Evolutionary conservation across 306 rosid genomes (phyloP).

Genomic region (Oxytropis ochrocephala): DNA sequence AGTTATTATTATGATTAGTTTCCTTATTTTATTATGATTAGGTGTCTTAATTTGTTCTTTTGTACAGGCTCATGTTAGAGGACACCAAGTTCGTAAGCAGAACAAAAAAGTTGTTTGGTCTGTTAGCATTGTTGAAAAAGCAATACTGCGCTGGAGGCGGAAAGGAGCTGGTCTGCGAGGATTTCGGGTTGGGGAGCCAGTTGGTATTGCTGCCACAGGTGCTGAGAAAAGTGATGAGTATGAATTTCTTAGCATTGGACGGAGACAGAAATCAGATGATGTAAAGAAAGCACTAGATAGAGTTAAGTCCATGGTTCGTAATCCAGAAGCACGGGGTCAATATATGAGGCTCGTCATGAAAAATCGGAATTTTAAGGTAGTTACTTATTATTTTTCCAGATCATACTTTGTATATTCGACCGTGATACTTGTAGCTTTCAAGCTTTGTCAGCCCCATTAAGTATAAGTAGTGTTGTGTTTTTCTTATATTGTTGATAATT

Average conservation of each 20-base stretch:
- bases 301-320: slow-evolving; percentile 56
- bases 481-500: not conserved
- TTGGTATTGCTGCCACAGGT: slow-evolving; percentile 25
- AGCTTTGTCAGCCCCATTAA: not conserved
- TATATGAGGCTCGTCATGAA: slow-evolving; percentile 54
- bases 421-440: not conserved
- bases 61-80: slow-evolving; percentile 68
- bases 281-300: slow-evolving; percentile 64
- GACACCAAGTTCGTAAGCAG: slow-evolving; percentile 64
- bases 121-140: slow-evolving; percentile 67
- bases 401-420: not conserved
- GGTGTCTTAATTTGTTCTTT: not conserved
- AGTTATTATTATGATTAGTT: no score
- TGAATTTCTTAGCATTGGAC: slow-evolving; percentile 55
- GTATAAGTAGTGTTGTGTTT: not conserved
- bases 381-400: not conserved
- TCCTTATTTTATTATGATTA: no score
- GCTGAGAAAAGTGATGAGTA: slow-evolving; percentile 48
- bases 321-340: slow-evolving; percentile 61
- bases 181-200: slow-evolving; percentile 34
- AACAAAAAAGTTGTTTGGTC: slow-evolving; percentile 65
- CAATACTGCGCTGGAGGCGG: slow-evolving; percentile 71
- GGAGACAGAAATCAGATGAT: slow-evolving; percentile 55
- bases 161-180: slow-evolving; percentile 65
- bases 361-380: slow-evolving; percentile 46